Evolutionary conservation across 73 alveolate species (phyloP).

Genomic region (Strombidium stylifer): DNA sequence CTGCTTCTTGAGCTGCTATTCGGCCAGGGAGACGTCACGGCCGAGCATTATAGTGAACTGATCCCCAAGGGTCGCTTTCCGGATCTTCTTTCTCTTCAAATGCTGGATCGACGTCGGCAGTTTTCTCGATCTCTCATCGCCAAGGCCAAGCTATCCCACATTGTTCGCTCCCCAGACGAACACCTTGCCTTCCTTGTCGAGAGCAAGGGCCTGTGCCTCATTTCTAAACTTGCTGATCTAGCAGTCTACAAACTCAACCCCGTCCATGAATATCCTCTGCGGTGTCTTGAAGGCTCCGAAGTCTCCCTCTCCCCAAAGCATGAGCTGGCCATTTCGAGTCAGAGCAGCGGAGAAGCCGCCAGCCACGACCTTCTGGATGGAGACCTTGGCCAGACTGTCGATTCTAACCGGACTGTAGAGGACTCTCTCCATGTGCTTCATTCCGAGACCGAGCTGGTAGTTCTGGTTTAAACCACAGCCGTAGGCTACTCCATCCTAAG

Average conservation of each 20-base stretch:
- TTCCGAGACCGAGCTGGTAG: conserved; percentile 28
- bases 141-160: conserved; percentile 57
- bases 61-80: no score
- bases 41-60: no score
- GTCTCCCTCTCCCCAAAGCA: conserved; percentile 47
- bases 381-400: not conserved
- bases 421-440: not conserved
- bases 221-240: no score
- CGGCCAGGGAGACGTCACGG: no score
- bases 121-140: no score
- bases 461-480: conserved; percentile 5
- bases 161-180: conserved; percentile 55
- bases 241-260: no score
- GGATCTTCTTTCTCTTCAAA: no score
- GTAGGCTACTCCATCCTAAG: conserved; percentile 9
- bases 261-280: conserved; percentile 9
- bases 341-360: conserved; percentile 18
- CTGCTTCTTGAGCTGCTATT: no score
- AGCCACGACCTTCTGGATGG: conserved; percentile 4
- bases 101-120: no score
- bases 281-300: conserved; percentile 37
- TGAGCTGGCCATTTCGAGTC: conserved; percentile 26
- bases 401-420: not conserved
- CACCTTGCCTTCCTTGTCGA: conserved; percentile 15
- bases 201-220: no score